Percentiles rank a stretch among this genome's conserved stretches.
Conservation (phyloP, 208 protist species). For the Blastocrithidia nonstop region DNA sequence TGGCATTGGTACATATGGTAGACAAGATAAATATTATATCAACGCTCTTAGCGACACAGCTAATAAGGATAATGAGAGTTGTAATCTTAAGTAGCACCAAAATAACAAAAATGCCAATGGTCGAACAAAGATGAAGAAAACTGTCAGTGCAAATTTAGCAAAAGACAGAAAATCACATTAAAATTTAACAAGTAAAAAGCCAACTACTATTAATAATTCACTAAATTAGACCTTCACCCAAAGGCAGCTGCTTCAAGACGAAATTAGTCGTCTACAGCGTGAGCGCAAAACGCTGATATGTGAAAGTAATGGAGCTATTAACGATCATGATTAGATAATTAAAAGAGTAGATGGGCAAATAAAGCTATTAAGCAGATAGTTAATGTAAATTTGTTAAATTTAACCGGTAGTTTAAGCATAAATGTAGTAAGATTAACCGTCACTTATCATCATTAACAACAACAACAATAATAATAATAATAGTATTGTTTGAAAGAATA, state of each 20-base stretch:
- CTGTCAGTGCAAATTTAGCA: conserved; percentile 14
- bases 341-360: conserved; percentile 32
- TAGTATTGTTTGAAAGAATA: not conserved
- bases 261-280: conserved; percentile 29
- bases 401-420: not conserved
- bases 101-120: conserved; percentile 23
- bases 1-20: too few species aligned
- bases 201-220: not conserved
- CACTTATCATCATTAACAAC: not conserved
- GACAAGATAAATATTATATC: too few species aligned
- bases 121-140: conserved; percentile 23
- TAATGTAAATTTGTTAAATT: conserved; percentile 5
- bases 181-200: not conserved
- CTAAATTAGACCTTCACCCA: not conserved
- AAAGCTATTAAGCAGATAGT: conserved; percentile 16
- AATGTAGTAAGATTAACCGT: not conserved
- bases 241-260: conserved; percentile 1
- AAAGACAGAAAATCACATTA: conserved; percentile 10
- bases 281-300: conserved; percentile 35
- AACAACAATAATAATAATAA: too few species aligned
- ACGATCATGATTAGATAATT: conserved; percentile 32
- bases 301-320: conserved; percentile 42
- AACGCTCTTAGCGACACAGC: too few species aligned
- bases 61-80: too few species aligned
- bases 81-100: too few species aligned